These are phyloP conservation scores for Ogataea allantospora DNA, from an alignment of 805 yeast species.

Conservation along the genomic window DNA sequence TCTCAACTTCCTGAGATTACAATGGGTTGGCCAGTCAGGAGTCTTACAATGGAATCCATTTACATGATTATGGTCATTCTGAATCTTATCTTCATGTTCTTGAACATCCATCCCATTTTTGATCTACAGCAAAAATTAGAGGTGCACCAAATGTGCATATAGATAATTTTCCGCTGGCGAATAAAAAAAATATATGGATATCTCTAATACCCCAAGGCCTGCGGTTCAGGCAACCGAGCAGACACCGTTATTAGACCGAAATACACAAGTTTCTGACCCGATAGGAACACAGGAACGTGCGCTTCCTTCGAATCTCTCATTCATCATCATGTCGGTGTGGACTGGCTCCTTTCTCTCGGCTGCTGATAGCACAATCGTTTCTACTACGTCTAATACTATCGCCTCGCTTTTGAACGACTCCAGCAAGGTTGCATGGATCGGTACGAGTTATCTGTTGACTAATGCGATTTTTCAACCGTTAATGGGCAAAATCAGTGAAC, in stretches of 20 bases:
- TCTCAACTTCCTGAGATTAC: too few species aligned
- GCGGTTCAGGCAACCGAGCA: slow-evolving; percentile 8
- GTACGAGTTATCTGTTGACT: slow-evolving; percentile 66
- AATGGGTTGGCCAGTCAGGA: slow-evolving; percentile 58
- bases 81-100: slow-evolving; percentile 51
- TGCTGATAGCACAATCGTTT: slow-evolving; percentile 58
- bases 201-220: not conserved
- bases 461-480: slow-evolving; percentile 74
- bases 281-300: not conserved
- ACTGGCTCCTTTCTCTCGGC: slow-evolving; percentile 50
- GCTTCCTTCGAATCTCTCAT: slow-evolving; percentile 9
- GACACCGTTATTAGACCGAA: slow-evolving; percentile 1
- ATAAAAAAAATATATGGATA: not conserved
- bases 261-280: not conserved
- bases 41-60: slow-evolving; percentile 56
- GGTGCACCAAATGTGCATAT: too few species aligned
- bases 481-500: slow-evolving; percentile 68
- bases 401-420: slow-evolving; percentile 58
- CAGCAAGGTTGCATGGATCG: slow-evolving; percentile 62
- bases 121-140: slow-evolving; percentile 56
- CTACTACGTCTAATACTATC: slow-evolving; percentile 56
- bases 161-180: too few species aligned
- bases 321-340: slow-evolving; percentile 38
- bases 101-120: slow-evolving; percentile 53
- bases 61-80: slow-evolving; percentile 61